Conservation (phyloP, 106 monocot genomes). For the Agapanthus africanus region DNA sequence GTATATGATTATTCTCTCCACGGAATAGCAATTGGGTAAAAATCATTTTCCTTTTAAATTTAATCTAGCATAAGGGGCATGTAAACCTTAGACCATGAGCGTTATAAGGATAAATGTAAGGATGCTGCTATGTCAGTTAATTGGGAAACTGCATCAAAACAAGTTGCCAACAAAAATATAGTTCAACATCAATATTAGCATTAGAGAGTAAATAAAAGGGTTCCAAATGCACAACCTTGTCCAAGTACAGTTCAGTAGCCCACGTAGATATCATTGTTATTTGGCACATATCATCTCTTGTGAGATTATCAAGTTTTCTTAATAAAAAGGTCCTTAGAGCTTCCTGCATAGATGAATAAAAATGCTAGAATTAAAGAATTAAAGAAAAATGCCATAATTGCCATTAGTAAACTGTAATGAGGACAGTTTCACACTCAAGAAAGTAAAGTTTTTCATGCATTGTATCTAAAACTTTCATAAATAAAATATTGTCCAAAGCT, state of each 20-base stretch:
- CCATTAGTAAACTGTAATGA: not conserved
- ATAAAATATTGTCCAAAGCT: not conserved
- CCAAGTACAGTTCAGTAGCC: slow-evolving; percentile 92
- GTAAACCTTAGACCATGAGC: not conserved
- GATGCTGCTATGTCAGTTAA: not conserved
- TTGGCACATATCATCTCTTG: slow-evolving; percentile 90
- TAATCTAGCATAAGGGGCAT: not conserved
- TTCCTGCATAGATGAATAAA: slow-evolving; percentile 64
- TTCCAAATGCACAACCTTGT: slow-evolving; percentile 57
- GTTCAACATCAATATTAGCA: not conserved
- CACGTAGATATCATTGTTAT: slow-evolving; percentile 99
- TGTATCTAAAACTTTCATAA: not conserved
- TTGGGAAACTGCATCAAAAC: not conserved
- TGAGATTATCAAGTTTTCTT: slow-evolving; percentile 87
- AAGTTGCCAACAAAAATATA: not conserved
- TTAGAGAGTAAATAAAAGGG: not conserved
- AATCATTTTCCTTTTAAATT: not conserved
- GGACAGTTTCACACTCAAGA: not conserved
- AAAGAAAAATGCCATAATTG: not conserved
- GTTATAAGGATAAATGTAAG: not conserved
- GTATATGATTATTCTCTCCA: not conserved
- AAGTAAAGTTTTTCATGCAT: not conserved
- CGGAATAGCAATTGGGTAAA: not conserved
- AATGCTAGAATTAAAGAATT: not conserved
- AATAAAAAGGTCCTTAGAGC: slow-evolving; percentile 89